Conservation (phyloP, 306 rosid species). For the Oemleria cerasiformis region DNA sequence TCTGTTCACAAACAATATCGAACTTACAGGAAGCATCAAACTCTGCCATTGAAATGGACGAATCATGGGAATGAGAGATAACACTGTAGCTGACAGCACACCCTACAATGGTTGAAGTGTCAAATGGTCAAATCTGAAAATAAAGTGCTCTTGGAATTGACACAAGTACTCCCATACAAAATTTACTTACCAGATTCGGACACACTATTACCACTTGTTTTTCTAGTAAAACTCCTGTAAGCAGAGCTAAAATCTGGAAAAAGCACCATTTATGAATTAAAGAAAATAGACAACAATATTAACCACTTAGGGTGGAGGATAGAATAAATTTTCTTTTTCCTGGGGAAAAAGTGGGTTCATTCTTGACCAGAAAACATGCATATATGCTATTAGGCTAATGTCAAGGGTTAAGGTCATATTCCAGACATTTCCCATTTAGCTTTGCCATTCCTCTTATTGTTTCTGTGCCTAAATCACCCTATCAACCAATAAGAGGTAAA, state of each 20-base stretch:
- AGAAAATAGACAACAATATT: neutral
- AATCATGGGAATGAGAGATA: slow-evolving; percentile 79
- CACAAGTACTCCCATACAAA: slow-evolving; percentile 10
- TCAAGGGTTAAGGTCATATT: neutral
- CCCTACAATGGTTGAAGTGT: slow-evolving; percentile 63
- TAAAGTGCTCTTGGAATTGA: slow-evolving; percentile 7
- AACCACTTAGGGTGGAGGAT: neutral
- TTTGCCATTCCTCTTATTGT: neutral
- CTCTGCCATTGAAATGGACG: slow-evolving; percentile 99
- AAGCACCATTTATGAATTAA: slow-evolving; percentile 28
- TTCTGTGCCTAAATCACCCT: neutral
- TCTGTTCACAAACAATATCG: neutral
- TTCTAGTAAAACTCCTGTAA: slow-evolving; percentile 79
- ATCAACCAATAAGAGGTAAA: neutral
- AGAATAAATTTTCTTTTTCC: neutral
- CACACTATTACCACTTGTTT: slow-evolving; percentile 76
- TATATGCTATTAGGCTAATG: neutral
- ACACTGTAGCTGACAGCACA: slow-evolving; percentile 73
- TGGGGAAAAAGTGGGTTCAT: neutral
- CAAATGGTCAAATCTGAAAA: slow-evolving; percentile 26
- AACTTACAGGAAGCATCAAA: slow-evolving; percentile 89
- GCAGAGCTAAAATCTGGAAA: slow-evolving; percentile 64
- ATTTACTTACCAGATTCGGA: slow-evolving; percentile 69
- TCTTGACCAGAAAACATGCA: neutral
- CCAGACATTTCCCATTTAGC: neutral